Evolutionary conservation across 495 filamentous ascomycete genomes (phyloP).

Genomic region (Neurospora sp.): DNA sequence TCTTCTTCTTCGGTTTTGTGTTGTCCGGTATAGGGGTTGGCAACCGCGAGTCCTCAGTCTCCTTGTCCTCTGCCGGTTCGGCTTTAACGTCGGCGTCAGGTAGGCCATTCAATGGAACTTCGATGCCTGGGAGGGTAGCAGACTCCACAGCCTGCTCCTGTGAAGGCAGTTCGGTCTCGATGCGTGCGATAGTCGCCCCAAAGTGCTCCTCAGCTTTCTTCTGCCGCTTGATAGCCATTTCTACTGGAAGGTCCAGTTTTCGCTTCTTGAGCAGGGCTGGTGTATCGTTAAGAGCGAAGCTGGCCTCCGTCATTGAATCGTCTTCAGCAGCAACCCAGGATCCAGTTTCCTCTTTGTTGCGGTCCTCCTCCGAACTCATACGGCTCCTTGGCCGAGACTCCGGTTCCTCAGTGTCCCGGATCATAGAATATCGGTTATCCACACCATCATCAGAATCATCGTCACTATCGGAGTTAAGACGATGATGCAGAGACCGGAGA

Average conservation of each 20-base stretch:
- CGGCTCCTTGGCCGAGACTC: conserved; percentile 75
- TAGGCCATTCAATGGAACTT: neutral
- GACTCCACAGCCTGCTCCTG: conserved; percentile 26
- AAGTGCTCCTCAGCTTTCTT: conserved; percentile 72
- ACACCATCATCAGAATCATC: conserved; percentile 43
- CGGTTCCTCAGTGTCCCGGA: conserved; percentile 67
- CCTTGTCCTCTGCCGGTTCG: conserved; percentile 23
- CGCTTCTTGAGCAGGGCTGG: conserved; percentile 49
- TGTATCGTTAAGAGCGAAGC: conserved; percentile 36
- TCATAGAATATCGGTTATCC: conserved; percentile 41
- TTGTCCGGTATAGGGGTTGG: conserved; percentile 29
- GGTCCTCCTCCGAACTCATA: conserved; percentile 57
- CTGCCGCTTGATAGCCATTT: conserved; percentile 55
- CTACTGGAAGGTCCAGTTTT: conserved; percentile 52
- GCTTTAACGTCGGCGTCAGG: conserved; percentile 3
- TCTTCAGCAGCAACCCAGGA: conserved; percentile 37
- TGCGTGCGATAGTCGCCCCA: conserved; percentile 44
- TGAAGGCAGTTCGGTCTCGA: conserved; percentile 37
- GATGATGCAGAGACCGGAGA: conserved; percentile 44
- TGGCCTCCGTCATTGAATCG: conserved; percentile 46
- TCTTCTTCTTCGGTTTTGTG: conserved; percentile 26
- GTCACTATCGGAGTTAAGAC: conserved; percentile 45
- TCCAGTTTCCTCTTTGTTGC: conserved; percentile 50
- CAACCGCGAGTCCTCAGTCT: conserved; percentile 30
- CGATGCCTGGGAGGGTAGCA: conserved; percentile 22